These are phyloP conservation scores for Sporothrix mexicana DNA, from an alignment of 2,329 filamentous ascomycete genomes.

Conservation along the genomic window DNA sequence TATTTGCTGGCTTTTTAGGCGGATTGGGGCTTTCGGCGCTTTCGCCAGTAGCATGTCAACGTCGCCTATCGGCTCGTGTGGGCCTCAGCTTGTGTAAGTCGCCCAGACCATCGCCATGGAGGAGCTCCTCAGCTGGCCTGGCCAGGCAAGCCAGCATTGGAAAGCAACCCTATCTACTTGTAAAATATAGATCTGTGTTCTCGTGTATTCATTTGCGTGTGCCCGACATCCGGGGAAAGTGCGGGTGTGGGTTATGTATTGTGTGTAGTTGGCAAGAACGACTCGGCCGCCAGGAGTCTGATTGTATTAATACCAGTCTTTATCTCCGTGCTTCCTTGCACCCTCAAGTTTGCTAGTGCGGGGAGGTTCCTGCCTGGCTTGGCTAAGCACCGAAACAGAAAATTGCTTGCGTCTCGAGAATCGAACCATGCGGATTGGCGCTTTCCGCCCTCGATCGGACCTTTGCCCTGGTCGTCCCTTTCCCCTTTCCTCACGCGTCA, in stretches of 20 bases:
- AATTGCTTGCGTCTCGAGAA: conserved; percentile 31
- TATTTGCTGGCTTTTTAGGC: no score
- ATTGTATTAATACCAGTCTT: neutral
- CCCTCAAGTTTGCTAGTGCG: conserved; percentile 6
- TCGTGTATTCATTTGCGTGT: neutral
- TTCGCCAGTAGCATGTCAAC: neutral
- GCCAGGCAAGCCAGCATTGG: neutral
- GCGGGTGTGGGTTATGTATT: conserved; percentile 17
- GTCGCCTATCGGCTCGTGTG: neutral
- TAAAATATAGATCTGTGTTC: neutral
- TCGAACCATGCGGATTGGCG: conserved; percentile 38
- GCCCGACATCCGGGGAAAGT: neutral
- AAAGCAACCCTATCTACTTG: neutral
- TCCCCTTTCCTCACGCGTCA: neutral
- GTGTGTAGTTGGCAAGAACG: neutral
- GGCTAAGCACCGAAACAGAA: conserved; percentile 17
- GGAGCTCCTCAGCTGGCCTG: neutral
- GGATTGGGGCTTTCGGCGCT: neutral
- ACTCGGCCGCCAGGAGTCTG: neutral
- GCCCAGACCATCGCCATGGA: conserved; percentile 14
- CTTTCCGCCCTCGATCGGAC: conserved; percentile 35
- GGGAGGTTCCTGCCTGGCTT: conserved; percentile 20
- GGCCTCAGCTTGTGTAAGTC: neutral
- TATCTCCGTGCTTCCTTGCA: conserved; percentile 29
- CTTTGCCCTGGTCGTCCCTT: conserved; percentile 9